A percentile compares a stretch with the other conserved stretches of the same genome.
Evolutionary conservation across 306 rosid species (phyloP).

Genomic region (Dryas octopetala): DNA sequence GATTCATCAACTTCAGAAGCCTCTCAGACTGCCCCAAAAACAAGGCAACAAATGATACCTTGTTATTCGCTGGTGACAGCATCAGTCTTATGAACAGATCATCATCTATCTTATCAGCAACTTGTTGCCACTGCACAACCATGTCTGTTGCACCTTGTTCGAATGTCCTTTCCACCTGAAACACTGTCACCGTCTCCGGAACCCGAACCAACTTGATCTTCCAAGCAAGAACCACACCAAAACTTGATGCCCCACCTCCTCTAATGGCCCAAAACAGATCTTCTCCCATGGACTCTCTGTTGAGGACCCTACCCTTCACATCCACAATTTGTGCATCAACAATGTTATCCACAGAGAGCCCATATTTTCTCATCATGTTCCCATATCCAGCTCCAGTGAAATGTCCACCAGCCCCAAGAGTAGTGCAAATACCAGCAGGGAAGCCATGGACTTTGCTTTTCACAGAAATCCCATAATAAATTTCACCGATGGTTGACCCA

Average conservation of each 20-base stretch:
- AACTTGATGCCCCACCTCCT: slow-evolving; percentile 70
- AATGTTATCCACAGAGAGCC: slow-evolving; percentile 46
- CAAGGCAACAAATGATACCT: slow-evolving; percentile 7
- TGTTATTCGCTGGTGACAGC: neutral
- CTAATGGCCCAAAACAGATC: slow-evolving; percentile 55
- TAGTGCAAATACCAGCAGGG: slow-evolving; percentile 30
- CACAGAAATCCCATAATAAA: slow-evolving; percentile 38
- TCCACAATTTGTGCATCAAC: slow-evolving; percentile 52
- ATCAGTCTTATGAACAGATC: slow-evolving; percentile 56
- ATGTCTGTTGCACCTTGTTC: slow-evolving; percentile 34
- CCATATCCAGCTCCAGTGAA: slow-evolving; percentile 39
- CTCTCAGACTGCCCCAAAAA: slow-evolving; percentile 16
- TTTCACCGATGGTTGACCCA: slow-evolving; percentile 60
- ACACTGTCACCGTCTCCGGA: slow-evolving; percentile 45
- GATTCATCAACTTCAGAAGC: slow-evolving; percentile 14
- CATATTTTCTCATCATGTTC: slow-evolving; percentile 39
- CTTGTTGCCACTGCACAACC: slow-evolving; percentile 39
- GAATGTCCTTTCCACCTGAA: slow-evolving; percentile 37
- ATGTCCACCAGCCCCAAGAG: slow-evolving; percentile 33
- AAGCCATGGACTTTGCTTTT: slow-evolving; percentile 28
- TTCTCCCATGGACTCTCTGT: slow-evolving; percentile 47
- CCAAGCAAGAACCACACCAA: slow-evolving; percentile 55
- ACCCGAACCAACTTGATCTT: slow-evolving; percentile 45
- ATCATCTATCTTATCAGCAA: slow-evolving; percentile 44
- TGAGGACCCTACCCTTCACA: slow-evolving; percentile 45